phyloP scores from a whole-genome alignment of 2,329 filamentous ascomycete species.

The Arachnopeziza araneosa region DNA sequence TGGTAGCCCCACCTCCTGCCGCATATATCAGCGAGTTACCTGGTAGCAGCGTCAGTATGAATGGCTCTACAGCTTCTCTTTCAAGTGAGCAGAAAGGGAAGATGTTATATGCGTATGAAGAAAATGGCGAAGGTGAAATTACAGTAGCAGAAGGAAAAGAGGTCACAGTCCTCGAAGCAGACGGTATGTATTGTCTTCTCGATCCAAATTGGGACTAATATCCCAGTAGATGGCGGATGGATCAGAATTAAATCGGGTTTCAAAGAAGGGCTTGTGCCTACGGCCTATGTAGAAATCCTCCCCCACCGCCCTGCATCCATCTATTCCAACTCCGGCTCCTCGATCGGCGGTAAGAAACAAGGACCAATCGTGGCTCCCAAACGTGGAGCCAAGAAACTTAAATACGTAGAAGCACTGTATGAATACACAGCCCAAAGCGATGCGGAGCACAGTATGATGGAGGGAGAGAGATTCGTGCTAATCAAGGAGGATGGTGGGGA shows the following conservation, averaged over 20 bases:
- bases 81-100: constrained; percentile 63
- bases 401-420: constrained; percentile 89
- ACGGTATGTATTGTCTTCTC: constrained; percentile 56
- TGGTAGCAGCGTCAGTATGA: constrained; percentile 37
- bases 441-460: constrained; percentile 80
- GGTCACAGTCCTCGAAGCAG: constrained; percentile 73
- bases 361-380: constrained; percentile 72
- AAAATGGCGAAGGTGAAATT: constrained; percentile 74
- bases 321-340: constrained; percentile 73
- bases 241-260: constrained; percentile 71
- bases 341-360: constrained; percentile 45
- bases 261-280: constrained; percentile 80
- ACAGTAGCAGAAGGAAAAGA: constrained; percentile 74
- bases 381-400: constrained; percentile 86
- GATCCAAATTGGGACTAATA: constrained; percentile 29
- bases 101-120: constrained; percentile 87
- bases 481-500: constrained; percentile 85
- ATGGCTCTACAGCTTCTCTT: constrained; percentile 33
- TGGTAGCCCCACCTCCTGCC: constrained; percentile 82
- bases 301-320: constrained; percentile 62
- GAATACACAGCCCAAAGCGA: constrained; percentile 84
- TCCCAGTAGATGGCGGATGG: constrained; percentile 80
- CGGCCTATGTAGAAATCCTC: constrained; percentile 72
- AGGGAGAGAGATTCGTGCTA: constrained; percentile 88
- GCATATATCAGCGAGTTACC: constrained; percentile 70